Percentiles rank a stretch among this genome's conserved stretches.
These are phyloP conservation scores for Bipolaris zeicola DNA, from an alignment of 2,329 filamentous ascomycete genomes.

Conservation along the genomic window DNA sequence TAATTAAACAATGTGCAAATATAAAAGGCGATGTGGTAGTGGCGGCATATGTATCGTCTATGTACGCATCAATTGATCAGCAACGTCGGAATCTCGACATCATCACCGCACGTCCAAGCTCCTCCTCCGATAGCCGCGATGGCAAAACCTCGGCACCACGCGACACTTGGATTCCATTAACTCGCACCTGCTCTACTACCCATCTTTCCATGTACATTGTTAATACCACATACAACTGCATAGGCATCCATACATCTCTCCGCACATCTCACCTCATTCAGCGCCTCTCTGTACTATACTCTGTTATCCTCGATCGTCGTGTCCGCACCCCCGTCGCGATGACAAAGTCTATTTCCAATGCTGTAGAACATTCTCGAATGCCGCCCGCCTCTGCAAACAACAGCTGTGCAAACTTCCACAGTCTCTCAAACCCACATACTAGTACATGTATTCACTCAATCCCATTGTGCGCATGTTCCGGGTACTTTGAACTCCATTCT, in stretches of 20 bases:
- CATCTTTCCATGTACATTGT: background rate
- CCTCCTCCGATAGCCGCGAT: slow-evolving; percentile 22
- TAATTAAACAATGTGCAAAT: slow-evolving; percentile 11
- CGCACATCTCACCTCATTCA: background rate
- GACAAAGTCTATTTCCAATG: slow-evolving; percentile 2
- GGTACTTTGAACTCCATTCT: too few species aligned
- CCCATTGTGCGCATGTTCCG: too few species aligned
- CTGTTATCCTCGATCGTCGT: background rate
- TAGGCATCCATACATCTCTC: background rate
- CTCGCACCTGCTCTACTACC: background rate
- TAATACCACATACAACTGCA: background rate
- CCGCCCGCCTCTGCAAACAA: background rate
- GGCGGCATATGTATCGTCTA: slow-evolving; percentile 19
- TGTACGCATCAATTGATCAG: slow-evolving; percentile 23
- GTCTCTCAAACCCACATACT: too few species aligned
- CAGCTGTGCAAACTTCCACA: background rate
- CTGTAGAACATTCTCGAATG: slow-evolving; percentile 12
- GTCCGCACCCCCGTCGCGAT: background rate
- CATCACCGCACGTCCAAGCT: slow-evolving; percentile 30
- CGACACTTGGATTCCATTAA: background rate
- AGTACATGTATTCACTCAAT: too few species aligned
- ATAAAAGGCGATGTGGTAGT: slow-evolving; percentile 12
- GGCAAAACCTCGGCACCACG: slow-evolving; percentile 23
- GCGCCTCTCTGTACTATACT: background rate
- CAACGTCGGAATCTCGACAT: slow-evolving; percentile 33